Conservation (phyloP, 768 basidiomycete species). For the Panus rudis region DNA sequence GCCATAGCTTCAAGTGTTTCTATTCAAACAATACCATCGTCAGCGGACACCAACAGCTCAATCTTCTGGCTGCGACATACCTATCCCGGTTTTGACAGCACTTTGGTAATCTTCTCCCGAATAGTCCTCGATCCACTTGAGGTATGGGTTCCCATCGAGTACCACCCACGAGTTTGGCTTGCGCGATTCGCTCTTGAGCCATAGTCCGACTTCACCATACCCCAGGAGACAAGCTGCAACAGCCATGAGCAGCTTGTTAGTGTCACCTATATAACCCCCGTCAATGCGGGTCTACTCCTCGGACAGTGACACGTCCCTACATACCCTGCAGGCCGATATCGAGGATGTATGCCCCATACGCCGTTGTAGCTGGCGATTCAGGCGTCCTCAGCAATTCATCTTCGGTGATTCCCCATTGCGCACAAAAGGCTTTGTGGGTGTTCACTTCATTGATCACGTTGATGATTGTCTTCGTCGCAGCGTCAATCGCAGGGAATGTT, state of each 20-base stretch:
- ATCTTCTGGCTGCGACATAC: constrained; percentile 33
- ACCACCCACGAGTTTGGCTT: constrained; percentile 44
- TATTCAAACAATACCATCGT: constrained; percentile 21
- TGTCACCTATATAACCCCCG: constrained; percentile 44
- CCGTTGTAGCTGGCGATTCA: constrained; percentile 68
- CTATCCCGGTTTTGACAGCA: constrained; percentile 68
- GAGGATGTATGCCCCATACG: constrained; percentile 83
- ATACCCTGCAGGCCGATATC: constrained; percentile 68
- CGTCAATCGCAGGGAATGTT: constrained; percentile 51
- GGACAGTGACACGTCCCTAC: constrained; percentile 5
- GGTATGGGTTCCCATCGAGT: constrained; percentile 67
- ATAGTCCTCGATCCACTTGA: constrained; percentile 78
- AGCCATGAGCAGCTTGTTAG: constrained; percentile 67
- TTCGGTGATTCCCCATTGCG: constrained; percentile 55
- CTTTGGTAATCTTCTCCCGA: constrained; percentile 60
- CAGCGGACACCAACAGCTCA: constrained; percentile 3
- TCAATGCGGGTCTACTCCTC: neutral
- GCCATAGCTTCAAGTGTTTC: constrained; percentile 70
- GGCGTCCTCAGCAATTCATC: constrained; percentile 54
- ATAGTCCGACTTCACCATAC: constrained; percentile 87
- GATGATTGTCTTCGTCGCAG: constrained; percentile 56
- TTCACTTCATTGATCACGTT: constrained; percentile 61
- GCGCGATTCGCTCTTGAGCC: constrained; percentile 58
- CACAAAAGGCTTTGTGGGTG: constrained; percentile 70
- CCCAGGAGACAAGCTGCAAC: constrained; percentile 83